Base-by-base conservation (phyloP, 768 basidiomycete genomes). In the Lactifluus echinatus region DNA sequence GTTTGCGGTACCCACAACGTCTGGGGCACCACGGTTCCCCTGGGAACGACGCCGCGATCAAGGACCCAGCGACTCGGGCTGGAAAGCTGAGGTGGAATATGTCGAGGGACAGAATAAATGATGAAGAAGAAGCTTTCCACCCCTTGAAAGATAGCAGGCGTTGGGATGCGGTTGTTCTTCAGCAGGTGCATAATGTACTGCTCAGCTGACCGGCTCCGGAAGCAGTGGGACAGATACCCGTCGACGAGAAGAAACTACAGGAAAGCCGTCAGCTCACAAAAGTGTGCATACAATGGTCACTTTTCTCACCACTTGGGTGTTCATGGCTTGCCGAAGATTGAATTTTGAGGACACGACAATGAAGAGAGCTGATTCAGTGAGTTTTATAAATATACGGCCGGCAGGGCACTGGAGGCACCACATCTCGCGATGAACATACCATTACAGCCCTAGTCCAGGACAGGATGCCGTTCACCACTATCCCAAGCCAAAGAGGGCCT, bases 1-100 rank as follows among this genome's bases (percentile, higher is more conserved):
- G 28, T 40, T 2, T 43, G 55, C 8, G 58, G 58, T 0, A 6
- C 2, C 58, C 58, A 59, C 28, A 59, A 28, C 10, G 17, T 45
- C 33, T 59, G 58, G 19, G 58, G 58, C 3, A 59, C 54, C 26
- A 59, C 40, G 2, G 54, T 58, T n/a, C 57, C 57, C 8, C 5
- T 11, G 11, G 2, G 0, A 24, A 53, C 23, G 24, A 53, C 17
- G n/a, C 7, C 2, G 7, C 51, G 51, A 24, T 58, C 57, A 7
- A 58, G 21, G 1, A 29, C 15, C 23, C 50, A 53, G 26, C 6
- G 2, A 14, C 2, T 3, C 14, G 17, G 8, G n/a, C 4, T 24
- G 31, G 36, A 24, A 34, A 26, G 19, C 17, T 39, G 50, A 4
- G 0, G 4, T 10, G 15, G 26, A 44, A 46, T 24, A 23, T 57